Percentiles rank a stretch among this genome's conserved stretches.
phyloP scores from a whole-genome alignment of 805 yeast species.

The Metschnikowia vanudenii region DNA sequence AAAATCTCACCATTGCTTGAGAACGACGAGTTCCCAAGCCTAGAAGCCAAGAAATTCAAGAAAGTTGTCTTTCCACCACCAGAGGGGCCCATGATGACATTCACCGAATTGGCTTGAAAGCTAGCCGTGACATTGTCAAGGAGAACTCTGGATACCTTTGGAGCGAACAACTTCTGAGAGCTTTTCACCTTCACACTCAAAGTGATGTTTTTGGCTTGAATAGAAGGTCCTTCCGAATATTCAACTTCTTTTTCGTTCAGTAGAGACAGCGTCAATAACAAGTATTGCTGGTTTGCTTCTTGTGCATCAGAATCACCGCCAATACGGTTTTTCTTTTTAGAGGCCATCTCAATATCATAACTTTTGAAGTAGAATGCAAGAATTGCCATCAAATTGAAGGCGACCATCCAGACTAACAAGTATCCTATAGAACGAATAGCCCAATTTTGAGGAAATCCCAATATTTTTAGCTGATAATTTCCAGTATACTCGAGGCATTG shows the following conservation, averaged over 20 bases:
- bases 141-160: conserved; percentile 15
- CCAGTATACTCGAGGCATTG: conserved; percentile 51
- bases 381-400: conserved; percentile 50
- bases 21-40: conserved; percentile 37
- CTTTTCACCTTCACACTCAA: conserved; percentile 17
- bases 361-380: conserved; percentile 47
- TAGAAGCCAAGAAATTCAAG: conserved; percentile 59
- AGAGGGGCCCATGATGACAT: conserved; percentile 79
- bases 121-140: conserved; percentile 48
- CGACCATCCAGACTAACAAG: conserved; percentile 56
- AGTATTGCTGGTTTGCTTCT: neutral
- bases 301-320: conserved; percentile 22
- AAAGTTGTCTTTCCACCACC: conserved; percentile 77
- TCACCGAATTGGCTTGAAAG: conserved; percentile 56
- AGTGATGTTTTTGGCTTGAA: conserved; percentile 13
- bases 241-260: conserved; percentile 8
- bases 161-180: conserved; percentile 10
- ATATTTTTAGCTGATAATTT: conserved; percentile 45
- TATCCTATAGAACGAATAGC: conserved; percentile 60
- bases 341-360: conserved; percentile 53
- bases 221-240: conserved; percentile 9
- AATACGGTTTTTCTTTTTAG: conserved; percentile 31
- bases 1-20: conserved; percentile 26
- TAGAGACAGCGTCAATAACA: conserved; percentile 7
- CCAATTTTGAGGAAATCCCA: conserved; percentile 70